Evolutionary conservation across 2,329 filamentous ascomycete genomes (phyloP).

Genomic region (Xylaria digitata): DNA sequence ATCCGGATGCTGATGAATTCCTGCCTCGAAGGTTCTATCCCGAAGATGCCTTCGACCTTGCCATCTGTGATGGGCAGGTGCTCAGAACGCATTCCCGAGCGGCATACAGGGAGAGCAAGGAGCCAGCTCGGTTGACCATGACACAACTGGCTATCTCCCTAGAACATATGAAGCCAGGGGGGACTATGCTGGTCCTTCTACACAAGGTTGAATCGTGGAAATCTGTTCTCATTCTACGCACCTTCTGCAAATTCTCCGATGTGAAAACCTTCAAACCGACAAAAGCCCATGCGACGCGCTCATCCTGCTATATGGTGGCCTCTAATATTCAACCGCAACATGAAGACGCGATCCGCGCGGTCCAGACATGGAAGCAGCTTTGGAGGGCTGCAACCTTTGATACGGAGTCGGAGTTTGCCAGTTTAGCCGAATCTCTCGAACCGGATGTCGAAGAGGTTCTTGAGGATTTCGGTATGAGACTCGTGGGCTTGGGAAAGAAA

Average conservation of each 20-base stretch:
- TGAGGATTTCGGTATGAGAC: conserved; percentile 51
- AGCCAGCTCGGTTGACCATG: conserved; percentile 37
- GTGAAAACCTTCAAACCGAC: conserved; percentile 60
- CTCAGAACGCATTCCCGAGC: conserved; percentile 43
- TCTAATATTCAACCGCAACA: conserved; percentile 52
- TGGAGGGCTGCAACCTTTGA: conserved; percentile 57
- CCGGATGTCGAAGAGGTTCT: conserved; percentile 44
- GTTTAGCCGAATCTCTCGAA: conserved; percentile 19
- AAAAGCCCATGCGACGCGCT: conserved; percentile 54
- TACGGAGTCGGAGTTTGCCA: conserved; percentile 43
- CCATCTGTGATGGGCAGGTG: conserved; percentile 51
- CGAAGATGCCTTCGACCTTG: conserved; percentile 57
- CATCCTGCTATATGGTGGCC: conserved; percentile 66
- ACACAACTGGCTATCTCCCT: conserved; percentile 43
- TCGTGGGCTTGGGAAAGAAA: conserved; percentile 48
- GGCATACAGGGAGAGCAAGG: conserved; percentile 38
- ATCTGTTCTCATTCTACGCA: conserved; percentile 53
- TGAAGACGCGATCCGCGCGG: conserved; percentile 50
- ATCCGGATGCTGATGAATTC: conserved; percentile 50
- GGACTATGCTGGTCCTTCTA: conserved; percentile 63
- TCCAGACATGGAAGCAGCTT: conserved; percentile 54
- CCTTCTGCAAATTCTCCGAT: conserved; percentile 56
- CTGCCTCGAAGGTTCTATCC: conserved; percentile 43
- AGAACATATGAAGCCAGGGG: conserved; percentile 57
- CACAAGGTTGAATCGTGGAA: conserved; percentile 60